These are phyloP conservation scores for Neltuma alba DNA, from an alignment of 306 rosid species.

Conservation along the genomic window DNA sequence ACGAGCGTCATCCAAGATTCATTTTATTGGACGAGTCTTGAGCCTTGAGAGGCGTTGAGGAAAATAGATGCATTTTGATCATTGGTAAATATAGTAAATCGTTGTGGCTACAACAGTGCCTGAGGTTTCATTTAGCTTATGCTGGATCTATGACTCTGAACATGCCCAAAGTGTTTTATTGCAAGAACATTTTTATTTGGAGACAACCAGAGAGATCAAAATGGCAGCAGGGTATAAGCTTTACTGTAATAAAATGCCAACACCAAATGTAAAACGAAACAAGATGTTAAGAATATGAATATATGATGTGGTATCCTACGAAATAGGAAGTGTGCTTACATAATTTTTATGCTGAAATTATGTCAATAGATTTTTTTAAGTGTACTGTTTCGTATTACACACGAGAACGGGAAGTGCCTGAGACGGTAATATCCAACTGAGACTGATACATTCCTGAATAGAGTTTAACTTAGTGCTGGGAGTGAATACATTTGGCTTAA, in stretches of 20 bases:
- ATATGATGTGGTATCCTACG: background rate
- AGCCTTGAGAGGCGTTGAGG: background rate
- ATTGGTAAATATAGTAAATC: constrained; percentile 35
- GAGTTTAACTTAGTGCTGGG: background rate
- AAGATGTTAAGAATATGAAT: background rate
- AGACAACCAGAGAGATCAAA: background rate
- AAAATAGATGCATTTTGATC: background rate
- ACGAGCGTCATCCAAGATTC: background rate
- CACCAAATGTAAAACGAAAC: background rate
- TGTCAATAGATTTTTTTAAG: background rate
- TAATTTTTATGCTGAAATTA: background rate
- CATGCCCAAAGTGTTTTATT: background rate
- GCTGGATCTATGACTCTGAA: background rate
- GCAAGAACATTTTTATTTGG: background rate
- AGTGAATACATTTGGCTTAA: background rate
- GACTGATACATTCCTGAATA: background rate
- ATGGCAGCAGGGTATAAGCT: background rate
- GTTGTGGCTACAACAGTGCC: constrained; percentile 56
- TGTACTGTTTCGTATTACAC: too few species aligned
- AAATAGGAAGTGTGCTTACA: background rate
- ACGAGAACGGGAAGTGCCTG: too few species aligned
- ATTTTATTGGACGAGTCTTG: background rate
- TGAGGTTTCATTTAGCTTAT: constrained; percentile 23
- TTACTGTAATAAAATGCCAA: background rate
- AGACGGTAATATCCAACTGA: background rate